phyloP scores from a whole-genome alignment of 2,329 filamentous ascomycete species.

The Hirsutella rhossiliensis region DNA sequence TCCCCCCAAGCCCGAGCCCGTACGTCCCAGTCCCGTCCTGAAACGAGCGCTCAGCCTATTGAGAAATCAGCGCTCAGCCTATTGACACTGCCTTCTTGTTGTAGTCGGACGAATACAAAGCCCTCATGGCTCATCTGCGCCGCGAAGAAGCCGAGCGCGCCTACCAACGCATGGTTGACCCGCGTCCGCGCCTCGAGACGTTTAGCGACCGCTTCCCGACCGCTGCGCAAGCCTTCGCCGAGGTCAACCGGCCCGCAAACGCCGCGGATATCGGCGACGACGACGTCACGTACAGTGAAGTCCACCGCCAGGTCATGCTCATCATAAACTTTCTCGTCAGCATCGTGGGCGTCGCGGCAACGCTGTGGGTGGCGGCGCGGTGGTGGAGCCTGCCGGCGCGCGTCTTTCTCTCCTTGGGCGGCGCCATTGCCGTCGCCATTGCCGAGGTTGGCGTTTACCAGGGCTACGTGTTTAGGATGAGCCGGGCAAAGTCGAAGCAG shows the following conservation, averaged over 20 bases:
- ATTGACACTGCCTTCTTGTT: slow-evolving; percentile 5
- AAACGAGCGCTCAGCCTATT: background rate
- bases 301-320: slow-evolving; percentile 70
- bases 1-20: slow-evolving; percentile 63
- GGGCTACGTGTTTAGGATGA: slow-evolving; percentile 61
- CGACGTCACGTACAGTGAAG: slow-evolving; percentile 56
- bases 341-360: slow-evolving; percentile 65
- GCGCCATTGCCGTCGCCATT: slow-evolving; percentile 56
- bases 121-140: slow-evolving; percentile 75
- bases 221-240: slow-evolving; percentile 43
- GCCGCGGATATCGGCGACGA: slow-evolving; percentile 42
- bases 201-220: slow-evolving; percentile 47
- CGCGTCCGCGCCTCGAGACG: slow-evolving; percentile 39
- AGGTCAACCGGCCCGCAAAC: slow-evolving; percentile 34
- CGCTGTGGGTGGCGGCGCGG: slow-evolving; percentile 65
- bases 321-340: slow-evolving; percentile 87
- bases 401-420: slow-evolving; percentile 58
- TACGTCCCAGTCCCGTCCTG: slow-evolving; percentile 31
- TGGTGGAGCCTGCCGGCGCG: slow-evolving; percentile 65
- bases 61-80: slow-evolving; percentile 1
- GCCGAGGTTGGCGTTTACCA: slow-evolving; percentile 70
- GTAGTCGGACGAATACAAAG: slow-evolving; percentile 71
- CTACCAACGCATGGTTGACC: slow-evolving; percentile 71
- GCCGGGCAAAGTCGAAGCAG: slow-evolving; percentile 54
- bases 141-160: slow-evolving; percentile 68